phyloP scores from a whole-genome alignment of 2,329 filamentous ascomycete genomes.

The Fusarium heterosporum region DNA sequence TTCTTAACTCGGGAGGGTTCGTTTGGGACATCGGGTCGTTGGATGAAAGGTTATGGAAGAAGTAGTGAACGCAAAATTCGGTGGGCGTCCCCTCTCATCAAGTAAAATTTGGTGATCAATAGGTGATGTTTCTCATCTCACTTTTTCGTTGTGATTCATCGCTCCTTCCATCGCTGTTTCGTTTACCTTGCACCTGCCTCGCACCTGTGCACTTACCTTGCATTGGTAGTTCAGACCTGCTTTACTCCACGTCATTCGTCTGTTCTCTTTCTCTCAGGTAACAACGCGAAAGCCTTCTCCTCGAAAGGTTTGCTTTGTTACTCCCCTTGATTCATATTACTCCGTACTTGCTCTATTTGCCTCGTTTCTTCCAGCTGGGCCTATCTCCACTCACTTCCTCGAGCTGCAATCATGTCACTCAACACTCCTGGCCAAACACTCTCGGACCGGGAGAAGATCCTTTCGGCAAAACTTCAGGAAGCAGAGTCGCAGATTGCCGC shows the following conservation, averaged over 20 bases:
- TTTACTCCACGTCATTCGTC: background rate
- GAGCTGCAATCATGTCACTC: conserved; percentile 5
- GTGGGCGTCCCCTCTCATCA: too few species aligned
- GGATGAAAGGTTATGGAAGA: background rate
- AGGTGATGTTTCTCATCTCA: too few species aligned
- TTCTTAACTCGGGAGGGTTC: background rate
- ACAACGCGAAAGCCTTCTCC: background rate
- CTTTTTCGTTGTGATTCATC: background rate
- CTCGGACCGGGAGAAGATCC: conserved; percentile 20
- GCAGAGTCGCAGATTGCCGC: conserved; percentile 4
- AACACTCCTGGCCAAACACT: background rate
- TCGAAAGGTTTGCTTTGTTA: too few species aligned
- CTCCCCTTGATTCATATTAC: background rate
- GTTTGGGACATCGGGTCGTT: background rate
- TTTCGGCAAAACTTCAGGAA: conserved; percentile 12
- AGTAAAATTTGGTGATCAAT: too few species aligned
- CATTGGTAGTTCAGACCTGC: background rate
- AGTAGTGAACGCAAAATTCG: background rate
- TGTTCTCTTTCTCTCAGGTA: background rate
- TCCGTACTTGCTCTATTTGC: background rate
- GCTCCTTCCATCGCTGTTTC: background rate
- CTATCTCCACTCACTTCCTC: background rate
- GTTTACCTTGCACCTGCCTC: background rate
- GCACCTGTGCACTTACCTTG: background rate
- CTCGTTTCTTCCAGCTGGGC: background rate